Evolutionary conservation across 768 basidiomycete genomes (phyloP), one percentile per base, ranked within the genome.

Genomic region (Mycena amicta): DNA sequence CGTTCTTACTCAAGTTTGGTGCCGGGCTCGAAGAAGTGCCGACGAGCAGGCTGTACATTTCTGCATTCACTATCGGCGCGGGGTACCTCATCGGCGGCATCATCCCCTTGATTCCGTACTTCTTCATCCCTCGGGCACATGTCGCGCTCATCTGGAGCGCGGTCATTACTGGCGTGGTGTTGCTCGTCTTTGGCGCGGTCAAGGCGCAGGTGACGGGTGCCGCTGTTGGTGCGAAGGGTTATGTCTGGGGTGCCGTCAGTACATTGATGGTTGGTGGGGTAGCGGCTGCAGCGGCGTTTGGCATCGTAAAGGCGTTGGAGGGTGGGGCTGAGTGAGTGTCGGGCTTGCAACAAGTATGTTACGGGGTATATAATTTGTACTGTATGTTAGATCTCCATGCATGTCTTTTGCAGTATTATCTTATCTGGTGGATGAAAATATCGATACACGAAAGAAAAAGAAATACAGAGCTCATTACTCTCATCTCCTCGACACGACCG

Each of bases 1-100:
- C 94, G 2, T 99, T 99, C 77, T 75, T 99, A 66, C 83, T 98
- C 65, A 97, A 93, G 74, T 98, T 98, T 65, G 95, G 95, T n/a
- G 90, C 92, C 70, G 93, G 95, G 18, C 69, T 97, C 52, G 95
- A 97, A 81, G 96, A 98, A 74, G 83, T 97, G 31, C 92, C 95
- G 1, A 85, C 85, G 18, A 80, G 81, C 22, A 83, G 97, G 26
- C 78, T 97, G 62, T 98, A 94, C 76, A 80, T 88, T 31, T 95
- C 93, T 1, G 96, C 96, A 2, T 82, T 96, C 63, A 98, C 96
- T 0, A 98, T 99, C 69, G 97, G 96, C 60, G 82, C 93, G 68
- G 93, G 94, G 13, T 96, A 98, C 77, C 88, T 95, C 61, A 52
- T 96, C 54, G 97, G 97, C 45, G 97, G 97, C 28, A 79, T 95